phyloP scores from a whole-genome alignment of 1,284 basidiomycete species.

The Ustilago trichophora region DNA sequence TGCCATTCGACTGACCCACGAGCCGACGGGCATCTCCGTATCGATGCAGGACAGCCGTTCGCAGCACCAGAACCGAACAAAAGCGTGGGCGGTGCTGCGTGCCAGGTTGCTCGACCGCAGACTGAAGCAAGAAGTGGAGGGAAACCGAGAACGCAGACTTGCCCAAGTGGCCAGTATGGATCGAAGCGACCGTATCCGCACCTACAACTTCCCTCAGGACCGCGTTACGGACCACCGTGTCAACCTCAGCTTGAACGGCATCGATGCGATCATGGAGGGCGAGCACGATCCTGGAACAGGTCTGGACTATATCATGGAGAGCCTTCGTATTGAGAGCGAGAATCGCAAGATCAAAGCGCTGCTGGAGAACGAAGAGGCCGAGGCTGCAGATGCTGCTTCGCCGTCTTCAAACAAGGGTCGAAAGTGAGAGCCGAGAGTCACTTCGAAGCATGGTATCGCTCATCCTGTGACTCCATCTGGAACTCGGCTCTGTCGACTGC shows the following conservation, averaged over 20 bases:
- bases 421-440: no score
- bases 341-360: conserved; percentile 43
- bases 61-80: conserved; percentile 77
- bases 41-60: conserved; percentile 98
- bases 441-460: no score
- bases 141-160: conserved; percentile 51
- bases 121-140: conserved; percentile 54
- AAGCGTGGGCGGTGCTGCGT: conserved; percentile 62
- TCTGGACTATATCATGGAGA: conserved; percentile 51
- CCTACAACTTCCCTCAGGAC: conserved; percentile 66
- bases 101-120: conserved; percentile 59
- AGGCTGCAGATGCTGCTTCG: conserved; percentile 24
- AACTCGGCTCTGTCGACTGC: not conserved
- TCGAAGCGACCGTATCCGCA: conserved; percentile 61
- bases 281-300: conserved; percentile 52
- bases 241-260: conserved; percentile 56
- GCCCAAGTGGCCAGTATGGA: conserved; percentile 63
- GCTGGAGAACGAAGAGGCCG: conserved; percentile 44
- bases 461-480: no score
- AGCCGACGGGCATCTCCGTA: conserved; percentile 91
- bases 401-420: conserved; percentile 9
- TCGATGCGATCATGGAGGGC: conserved; percentile 62
- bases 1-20: conserved; percentile 92
- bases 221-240: conserved; percentile 65
- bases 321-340: conserved; percentile 38